These are phyloP conservation scores for Lecanicillium sp. DNA, from an alignment of 2,329 filamentous ascomycete species.

Conservation along the genomic window DNA sequence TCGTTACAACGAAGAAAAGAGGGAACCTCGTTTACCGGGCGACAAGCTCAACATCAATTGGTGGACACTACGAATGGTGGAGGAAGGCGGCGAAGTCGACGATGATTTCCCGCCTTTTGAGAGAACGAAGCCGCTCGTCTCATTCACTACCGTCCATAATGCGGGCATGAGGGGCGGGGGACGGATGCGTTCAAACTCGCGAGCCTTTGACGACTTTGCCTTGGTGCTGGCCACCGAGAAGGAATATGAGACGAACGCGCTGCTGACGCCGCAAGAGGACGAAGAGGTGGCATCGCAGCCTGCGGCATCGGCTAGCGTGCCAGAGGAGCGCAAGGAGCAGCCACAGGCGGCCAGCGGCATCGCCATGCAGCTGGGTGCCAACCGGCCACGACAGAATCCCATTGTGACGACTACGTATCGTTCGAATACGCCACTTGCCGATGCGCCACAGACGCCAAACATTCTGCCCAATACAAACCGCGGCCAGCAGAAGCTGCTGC, in stretches of 20 bases:
- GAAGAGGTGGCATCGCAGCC: slow-evolving; percentile 35
- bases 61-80: slow-evolving; percentile 78
- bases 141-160: slow-evolving; percentile 79
- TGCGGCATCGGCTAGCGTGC: slow-evolving; percentile 1
- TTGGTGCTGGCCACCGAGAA: slow-evolving; percentile 65
- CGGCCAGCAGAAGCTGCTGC: slow-evolving; percentile 64
- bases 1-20: slow-evolving; percentile 70
- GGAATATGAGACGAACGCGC: slow-evolving; percentile 64
- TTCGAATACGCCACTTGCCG: slow-evolving; percentile 47
- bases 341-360: slow-evolving; percentile 25
- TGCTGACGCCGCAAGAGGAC: slow-evolving; percentile 59
- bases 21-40: slow-evolving; percentile 57
- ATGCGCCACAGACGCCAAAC: slow-evolving; percentile 46
- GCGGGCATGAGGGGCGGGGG: slow-evolving; percentile 62
- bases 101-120: slow-evolving; percentile 78
- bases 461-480: slow-evolving; percentile 40
- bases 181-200: slow-evolving; percentile 60
- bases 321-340: slow-evolving; percentile 23
- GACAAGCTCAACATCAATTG: slow-evolving; percentile 72
- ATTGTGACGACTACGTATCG: slow-evolving; percentile 57
- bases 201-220: slow-evolving; percentile 77
- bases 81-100: slow-evolving; percentile 78
- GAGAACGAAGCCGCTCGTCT: slow-evolving; percentile 64
- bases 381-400: slow-evolving; percentile 46
- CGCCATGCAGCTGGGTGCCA: slow-evolving; percentile 24